Evolutionary conservation across 768 basidiomycete species (phyloP), one percentile per base, ranked within the genome.

Genomic region (Ramaria sp.): DNA sequence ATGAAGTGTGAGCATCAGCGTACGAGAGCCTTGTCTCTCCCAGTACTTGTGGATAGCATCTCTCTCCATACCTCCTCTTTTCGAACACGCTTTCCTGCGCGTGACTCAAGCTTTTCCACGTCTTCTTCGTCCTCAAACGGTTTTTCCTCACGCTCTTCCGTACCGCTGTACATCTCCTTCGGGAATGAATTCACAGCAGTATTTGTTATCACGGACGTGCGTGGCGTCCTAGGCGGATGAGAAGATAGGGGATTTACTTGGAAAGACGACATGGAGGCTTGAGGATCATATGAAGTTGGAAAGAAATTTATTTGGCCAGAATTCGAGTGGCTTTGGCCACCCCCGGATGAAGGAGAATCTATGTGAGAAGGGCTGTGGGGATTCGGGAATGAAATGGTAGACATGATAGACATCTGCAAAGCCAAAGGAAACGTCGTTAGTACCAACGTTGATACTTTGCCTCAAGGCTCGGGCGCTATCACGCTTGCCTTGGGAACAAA

Each of bases 11-110:
- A 34, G 2, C 39, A 9, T n/a, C n/a, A n/a, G 78, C 87, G 65
- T 71, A 91, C 89, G 66, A 92, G 84, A 30, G 82, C 81, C 72
- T 92, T 92, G 70, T 92, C 90, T 63, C 90, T 76, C 51, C 90
- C 90, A 61, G 80, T 76, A 62, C 85, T 87, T 30, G 87, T 84
- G 63, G 82, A 75, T 53, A 91, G 72, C 67, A 91, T 80, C 57
- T 91, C 90, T 60, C 82, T 75, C 87, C 86, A 90, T 7, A 92
- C 78, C 33, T 89, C 88, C 65, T 84, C 84, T 43, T 68, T 69
- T 31, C 73, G 69, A 24, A 90, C 74, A 54, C 70, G 77, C 63
- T 67, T 68, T 63, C 77, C 75, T 11, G 73, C 73, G 34, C 65
- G 51, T 37, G 75, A 76, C 54, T 80, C 77, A 45, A 77, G 70